Conservation (phyloP, 2,329 filamentous ascomycete genomes). For the Colletotrichum brevisporum region DNA sequence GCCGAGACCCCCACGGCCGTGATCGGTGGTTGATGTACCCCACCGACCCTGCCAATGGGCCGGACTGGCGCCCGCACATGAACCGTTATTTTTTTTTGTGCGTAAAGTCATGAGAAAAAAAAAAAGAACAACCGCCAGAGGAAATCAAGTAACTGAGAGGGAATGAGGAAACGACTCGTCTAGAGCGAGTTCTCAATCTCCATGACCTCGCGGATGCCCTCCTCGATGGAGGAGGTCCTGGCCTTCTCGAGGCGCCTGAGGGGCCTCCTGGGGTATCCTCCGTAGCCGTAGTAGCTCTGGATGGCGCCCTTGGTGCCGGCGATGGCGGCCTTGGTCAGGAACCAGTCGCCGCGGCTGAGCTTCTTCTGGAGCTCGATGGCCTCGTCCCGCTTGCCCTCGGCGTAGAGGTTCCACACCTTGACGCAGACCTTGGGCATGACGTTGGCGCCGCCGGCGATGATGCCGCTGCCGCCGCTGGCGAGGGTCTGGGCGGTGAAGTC, state of each 20-base stretch:
- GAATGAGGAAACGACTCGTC: background rate
- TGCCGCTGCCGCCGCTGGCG: conserved; percentile 82
- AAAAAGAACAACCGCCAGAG: too few relatives aligned
- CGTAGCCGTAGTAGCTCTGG: conserved; percentile 86
- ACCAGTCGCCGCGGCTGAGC: conserved; percentile 86
- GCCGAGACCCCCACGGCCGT: conserved; percentile 23
- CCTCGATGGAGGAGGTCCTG: conserved; percentile 65
- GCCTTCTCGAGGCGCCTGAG: conserved; percentile 76
- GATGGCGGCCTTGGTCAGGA: conserved; percentile 84
- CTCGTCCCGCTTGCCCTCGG: conserved; percentile 80
- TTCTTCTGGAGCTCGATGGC: conserved; percentile 81
- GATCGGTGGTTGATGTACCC: conserved; percentile 31
- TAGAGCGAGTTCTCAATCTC: conserved; percentile 72
- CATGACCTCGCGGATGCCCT: conserved; percentile 75
- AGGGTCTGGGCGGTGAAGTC: conserved; percentile 90
- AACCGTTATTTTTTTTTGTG: background rate
- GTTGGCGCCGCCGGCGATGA: conserved; percentile 89
- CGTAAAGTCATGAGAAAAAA: background rate
- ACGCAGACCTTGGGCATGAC: conserved; percentile 87
- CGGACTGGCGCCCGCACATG: conserved; percentile 23
- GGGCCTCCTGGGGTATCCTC: conserved; percentile 80
- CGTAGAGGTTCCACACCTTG: conserved; percentile 82
- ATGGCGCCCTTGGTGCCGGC: conserved; percentile 89
- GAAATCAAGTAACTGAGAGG: background rate
- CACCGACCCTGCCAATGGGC: conserved; percentile 9